Percentiles rank a stretch among this genome's conserved stretches.
Conservation (phyloP, 1,284 basidiomycete species). For the Leccinum pachyderme region DNA sequence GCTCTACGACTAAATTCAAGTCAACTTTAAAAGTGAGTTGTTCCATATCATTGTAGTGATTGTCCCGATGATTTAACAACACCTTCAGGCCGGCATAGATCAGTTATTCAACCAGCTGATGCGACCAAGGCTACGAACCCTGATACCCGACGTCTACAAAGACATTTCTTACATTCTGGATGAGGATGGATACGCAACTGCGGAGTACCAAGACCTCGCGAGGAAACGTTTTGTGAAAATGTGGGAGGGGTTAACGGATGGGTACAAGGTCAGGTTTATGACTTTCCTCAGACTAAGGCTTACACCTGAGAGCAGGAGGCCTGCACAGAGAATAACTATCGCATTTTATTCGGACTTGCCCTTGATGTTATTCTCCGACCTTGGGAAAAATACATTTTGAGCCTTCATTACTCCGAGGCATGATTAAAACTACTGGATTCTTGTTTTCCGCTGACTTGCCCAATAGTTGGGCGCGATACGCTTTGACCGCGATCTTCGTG, state of each 20-base stretch:
- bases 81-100: constrained; percentile 75
- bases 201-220: constrained; percentile 84
- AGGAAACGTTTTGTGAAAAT: constrained; percentile 84
- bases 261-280: constrained; percentile 65
- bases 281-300: constrained; percentile 1
- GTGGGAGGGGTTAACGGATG: constrained; percentile 84
- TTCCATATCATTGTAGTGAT: neutral
- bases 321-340: constrained; percentile 87
- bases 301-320: constrained; percentile 52
- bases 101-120: constrained; percentile 93
- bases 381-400: constrained; percentile 88
- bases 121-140: constrained; percentile 77
- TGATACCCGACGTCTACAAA: constrained; percentile 87
- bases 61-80: constrained; percentile 3
- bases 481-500: constrained; percentile 91
- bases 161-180: constrained; percentile 88
- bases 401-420: constrained; percentile 87
- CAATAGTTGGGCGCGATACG: constrained; percentile 90
- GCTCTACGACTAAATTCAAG: constrained; percentile 62
- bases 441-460: constrained; percentile 10
- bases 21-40: constrained; percentile 62
- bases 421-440: constrained; percentile 14
- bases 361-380: constrained; percentile 87
- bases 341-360: constrained; percentile 78
- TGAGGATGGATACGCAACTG: constrained; percentile 80